A percentile compares a stretch with the other conserved stretches of the same genome.
Conservation (phyloP, 1,284 basidiomycete species). For the Cutaneotrichosporon sp. region DNA sequence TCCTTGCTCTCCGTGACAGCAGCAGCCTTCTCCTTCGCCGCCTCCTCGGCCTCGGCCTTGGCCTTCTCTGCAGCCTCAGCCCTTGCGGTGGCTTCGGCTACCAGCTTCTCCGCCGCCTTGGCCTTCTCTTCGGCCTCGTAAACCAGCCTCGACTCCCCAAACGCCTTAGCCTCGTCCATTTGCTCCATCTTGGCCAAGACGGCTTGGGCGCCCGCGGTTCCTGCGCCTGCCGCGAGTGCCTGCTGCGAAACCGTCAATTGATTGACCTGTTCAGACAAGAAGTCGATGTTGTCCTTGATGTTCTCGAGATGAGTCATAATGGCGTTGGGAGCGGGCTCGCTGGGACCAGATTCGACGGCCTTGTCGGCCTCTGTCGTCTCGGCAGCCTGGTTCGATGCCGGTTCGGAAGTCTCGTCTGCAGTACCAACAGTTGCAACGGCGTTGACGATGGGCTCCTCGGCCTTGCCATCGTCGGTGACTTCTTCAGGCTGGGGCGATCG, state of each 20-base stretch:
- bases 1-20: neutral
- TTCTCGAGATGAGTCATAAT: neutral
- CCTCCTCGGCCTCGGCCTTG: constrained; percentile 27
- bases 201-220: neutral
- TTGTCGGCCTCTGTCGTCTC: neutral
- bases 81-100: neutral
- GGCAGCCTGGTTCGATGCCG: neutral
- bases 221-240: neutral
- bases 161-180: neutral
- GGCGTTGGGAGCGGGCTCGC: neutral
- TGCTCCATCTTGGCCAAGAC: neutral
- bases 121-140: neutral
- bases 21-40: constrained; percentile 21
- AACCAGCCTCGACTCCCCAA: neutral
- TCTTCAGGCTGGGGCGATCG: neutral
- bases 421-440: neutral
- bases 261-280: neutral
- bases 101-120: neutral
- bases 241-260: neutral
- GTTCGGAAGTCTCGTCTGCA: neutral
- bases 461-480: neutral
- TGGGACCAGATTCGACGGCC: neutral
- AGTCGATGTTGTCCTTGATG: neutral
- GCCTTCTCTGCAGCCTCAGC: neutral
- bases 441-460: neutral